phyloP scores from a whole-genome alignment of 1,284 basidiomycete genomes.

The Pholiota adiposa region DNA sequence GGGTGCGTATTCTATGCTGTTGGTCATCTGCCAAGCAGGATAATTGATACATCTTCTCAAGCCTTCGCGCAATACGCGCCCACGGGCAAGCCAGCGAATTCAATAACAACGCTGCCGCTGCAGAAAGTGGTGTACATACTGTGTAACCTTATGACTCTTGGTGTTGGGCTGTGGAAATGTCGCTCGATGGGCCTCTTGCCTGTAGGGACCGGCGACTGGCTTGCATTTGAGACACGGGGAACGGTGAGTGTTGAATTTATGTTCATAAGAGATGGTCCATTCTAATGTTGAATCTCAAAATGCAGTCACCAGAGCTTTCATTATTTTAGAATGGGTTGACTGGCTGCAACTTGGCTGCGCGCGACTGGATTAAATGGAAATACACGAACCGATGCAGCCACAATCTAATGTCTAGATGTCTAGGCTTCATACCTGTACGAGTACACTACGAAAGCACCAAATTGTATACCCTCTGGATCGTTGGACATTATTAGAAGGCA shows the following conservation, averaged over 20 bases:
- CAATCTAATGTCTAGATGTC: no score
- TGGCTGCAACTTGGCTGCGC: no score
- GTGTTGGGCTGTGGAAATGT: constrained; percentile 89
- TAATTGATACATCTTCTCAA: constrained; percentile 28
- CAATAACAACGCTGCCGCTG: constrained; percentile 55
- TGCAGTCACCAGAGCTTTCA: constrained; percentile 38
- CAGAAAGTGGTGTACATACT: constrained; percentile 73
- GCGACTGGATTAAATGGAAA: no score
- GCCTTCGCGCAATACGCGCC: constrained; percentile 73
- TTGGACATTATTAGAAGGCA: no score
- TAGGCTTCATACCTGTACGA: no score
- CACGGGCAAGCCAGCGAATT: constrained; percentile 50
- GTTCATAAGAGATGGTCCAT: neutral
- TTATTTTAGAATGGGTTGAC: constrained; percentile 27
- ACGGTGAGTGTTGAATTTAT: constrained; percentile 49
- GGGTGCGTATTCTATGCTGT: constrained; percentile 49
- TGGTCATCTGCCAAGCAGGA: neutral
- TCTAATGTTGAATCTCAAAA: neutral
- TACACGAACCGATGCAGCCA: no score
- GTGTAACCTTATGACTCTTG: constrained; percentile 76
- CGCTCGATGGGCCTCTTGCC: constrained; percentile 88
- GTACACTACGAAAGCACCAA: no score
- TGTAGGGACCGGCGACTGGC: constrained; percentile 88
- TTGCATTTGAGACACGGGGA: constrained; percentile 85
- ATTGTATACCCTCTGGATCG: neutral